These are phyloP conservation scores for Rhodomyrtus tomentosa DNA, from an alignment of 345 rosid species.

Conservation along the genomic window DNA sequence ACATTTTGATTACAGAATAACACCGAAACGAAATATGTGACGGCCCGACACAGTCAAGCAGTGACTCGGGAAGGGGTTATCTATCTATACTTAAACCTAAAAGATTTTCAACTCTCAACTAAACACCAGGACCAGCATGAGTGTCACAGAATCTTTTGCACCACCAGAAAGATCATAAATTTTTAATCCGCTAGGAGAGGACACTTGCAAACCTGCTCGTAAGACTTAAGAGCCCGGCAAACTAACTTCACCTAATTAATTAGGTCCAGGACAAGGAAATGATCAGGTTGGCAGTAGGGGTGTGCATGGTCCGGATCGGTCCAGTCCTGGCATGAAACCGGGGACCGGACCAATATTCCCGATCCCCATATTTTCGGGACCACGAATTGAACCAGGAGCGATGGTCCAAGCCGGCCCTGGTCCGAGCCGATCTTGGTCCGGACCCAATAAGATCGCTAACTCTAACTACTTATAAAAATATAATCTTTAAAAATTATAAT, in stretches of 20 bases:
- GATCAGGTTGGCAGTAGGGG: background rate
- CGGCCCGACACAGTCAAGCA: background rate
- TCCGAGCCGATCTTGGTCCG: too few relatives aligned
- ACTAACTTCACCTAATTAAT: background rate
- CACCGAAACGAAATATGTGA: background rate
- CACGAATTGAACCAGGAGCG: too few relatives aligned
- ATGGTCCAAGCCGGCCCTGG: too few relatives aligned
- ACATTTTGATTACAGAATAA: background rate
- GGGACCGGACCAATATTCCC: too few relatives aligned
- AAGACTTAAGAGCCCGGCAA: background rate
- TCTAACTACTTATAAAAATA: too few relatives aligned
- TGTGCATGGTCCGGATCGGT: too few relatives aligned
- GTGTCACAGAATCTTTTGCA: background rate
- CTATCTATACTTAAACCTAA: background rate
- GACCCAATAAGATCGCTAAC: too few relatives aligned
- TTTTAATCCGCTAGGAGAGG: background rate
- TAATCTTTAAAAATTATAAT: too few relatives aligned
- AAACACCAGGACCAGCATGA: background rate
- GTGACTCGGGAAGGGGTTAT: background rate
- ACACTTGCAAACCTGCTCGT: background rate
- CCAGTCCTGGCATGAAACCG: too few relatives aligned
- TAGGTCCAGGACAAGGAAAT: background rate
- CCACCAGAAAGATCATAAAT: background rate
- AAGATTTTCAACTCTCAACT: background rate
- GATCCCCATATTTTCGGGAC: too few relatives aligned